Base-by-base conservation (phyloP, 1,284 basidiomycete genomes). In the Boletus mariae region DNA sequence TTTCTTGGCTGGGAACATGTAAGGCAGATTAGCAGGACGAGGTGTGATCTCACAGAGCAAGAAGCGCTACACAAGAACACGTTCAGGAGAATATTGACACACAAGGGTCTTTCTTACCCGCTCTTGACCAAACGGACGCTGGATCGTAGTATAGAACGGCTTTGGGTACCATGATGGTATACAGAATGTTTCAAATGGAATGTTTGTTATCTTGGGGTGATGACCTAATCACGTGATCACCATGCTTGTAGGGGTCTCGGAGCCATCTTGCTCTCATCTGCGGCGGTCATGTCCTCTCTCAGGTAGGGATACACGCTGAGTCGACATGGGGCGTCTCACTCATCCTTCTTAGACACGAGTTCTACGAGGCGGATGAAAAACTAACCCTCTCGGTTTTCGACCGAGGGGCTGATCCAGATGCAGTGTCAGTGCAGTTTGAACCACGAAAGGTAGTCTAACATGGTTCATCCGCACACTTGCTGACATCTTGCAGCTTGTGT, bases 361-460 rank as follows among this genome's bases (percentile, higher is more conserved):
- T 89, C 71, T 94, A 94, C 71, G 92, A 94, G 71, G 87, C 85
- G 2, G 87, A 92, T 56, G 83, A 89, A 51, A 78, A 73, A 57
- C 67, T 94, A 53, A 90, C 78, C 11, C 67, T 94, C 61, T 85
- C 87, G 49, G 73, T 94, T 61, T 94, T 93, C 65, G 83, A 94
- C 72, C 84, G 85, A 63, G 84, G 84, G 57, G 89, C 83, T 31
- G 83, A 90, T 67, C 80, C 86, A 13, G 75, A 74, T 15, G 67
- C 80, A 57, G 83, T 92, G 49, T 73, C 75, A 11, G 71, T 94
- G 57, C 68, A 75, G 40, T 87, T 92, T 58, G 79, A 83, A 53
- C 75, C 82, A 5, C 75, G 83, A 57, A 80, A 80, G 68, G 91
- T 90, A 74, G 38, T 65, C 45, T n/a, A 47, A 35, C 26, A 5